These are phyloP conservation scores for Yarrowia divulgata DNA, from an alignment of 805 yeast genomes.

Conservation along the genomic window DNA sequence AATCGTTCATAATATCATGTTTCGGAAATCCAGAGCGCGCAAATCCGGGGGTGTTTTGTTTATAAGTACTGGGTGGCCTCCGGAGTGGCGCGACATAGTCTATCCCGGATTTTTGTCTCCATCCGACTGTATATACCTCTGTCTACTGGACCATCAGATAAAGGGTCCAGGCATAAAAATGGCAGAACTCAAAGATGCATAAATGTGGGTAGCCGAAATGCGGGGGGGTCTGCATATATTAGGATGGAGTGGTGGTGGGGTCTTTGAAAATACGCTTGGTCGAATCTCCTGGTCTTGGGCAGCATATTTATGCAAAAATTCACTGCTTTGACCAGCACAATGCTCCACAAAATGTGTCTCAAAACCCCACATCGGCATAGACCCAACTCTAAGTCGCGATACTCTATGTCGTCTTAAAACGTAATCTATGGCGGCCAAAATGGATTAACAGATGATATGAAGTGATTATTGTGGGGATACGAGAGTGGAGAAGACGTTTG, in stretches of 20 bases:
- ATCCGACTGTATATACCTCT: background rate
- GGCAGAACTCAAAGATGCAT: background rate
- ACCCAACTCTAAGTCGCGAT: constrained; percentile 1
- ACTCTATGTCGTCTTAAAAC: background rate
- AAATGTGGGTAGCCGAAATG: background rate
- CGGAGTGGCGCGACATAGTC: background rate
- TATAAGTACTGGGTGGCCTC: background rate
- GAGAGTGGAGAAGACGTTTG: background rate
- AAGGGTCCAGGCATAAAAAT: background rate
- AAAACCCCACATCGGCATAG: background rate
- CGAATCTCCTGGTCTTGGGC: background rate
- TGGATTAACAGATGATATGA: background rate
- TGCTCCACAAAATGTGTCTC: background rate
- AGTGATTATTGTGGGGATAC: background rate
- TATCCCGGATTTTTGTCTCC: background rate
- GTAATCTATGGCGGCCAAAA: background rate
- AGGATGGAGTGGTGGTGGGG: background rate
- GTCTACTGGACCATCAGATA: constrained; percentile 1
- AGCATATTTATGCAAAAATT: background rate
- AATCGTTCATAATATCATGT: constrained; percentile 14
- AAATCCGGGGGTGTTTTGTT: background rate
- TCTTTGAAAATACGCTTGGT: background rate
- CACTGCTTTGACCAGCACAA: background rate
- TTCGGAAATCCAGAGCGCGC: background rate
- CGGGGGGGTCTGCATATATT: background rate